phyloP scores from a whole-genome alignment of 140 eudicot genomes.

The Anethum foeniculum region DNA sequence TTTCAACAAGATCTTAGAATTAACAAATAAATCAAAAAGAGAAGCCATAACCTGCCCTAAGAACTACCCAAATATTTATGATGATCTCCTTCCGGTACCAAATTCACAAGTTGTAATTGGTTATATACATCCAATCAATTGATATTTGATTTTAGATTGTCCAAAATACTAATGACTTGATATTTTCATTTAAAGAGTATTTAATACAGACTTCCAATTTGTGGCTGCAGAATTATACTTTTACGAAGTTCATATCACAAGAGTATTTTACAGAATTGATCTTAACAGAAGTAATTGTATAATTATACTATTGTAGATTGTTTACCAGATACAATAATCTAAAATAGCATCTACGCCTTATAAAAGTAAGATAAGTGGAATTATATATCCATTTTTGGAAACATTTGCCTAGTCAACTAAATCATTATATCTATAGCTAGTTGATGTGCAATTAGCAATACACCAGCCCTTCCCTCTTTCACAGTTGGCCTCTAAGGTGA shows the following conservation, averaged over 20 bases:
- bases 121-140: not conserved
- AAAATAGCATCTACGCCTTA: not conserved
- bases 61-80: not conserved
- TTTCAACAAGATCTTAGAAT: not conserved
- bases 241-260: not conserved
- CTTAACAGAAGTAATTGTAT: not conserved
- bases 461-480: not conserved
- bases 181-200: not conserved
- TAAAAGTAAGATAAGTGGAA: not conserved
- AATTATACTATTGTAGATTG: no score
- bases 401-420: not conserved
- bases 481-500: not conserved
- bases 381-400: not conserved
- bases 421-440: not conserved
- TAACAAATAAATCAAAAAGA: not conserved
- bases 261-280: no score
- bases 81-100: not conserved
- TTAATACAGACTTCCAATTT: not conserved
- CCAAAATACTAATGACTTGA: not conserved
- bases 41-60: not conserved
- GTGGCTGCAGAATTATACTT: not conserved
- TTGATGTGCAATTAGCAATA: not conserved
- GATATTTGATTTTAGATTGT: not conserved
- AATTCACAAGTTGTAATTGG: not conserved
- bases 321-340: not conserved